Evolutionary conservation across 768 basidiomycete genomes (phyloP).

Genomic region (Boletus patriciae): DNA sequence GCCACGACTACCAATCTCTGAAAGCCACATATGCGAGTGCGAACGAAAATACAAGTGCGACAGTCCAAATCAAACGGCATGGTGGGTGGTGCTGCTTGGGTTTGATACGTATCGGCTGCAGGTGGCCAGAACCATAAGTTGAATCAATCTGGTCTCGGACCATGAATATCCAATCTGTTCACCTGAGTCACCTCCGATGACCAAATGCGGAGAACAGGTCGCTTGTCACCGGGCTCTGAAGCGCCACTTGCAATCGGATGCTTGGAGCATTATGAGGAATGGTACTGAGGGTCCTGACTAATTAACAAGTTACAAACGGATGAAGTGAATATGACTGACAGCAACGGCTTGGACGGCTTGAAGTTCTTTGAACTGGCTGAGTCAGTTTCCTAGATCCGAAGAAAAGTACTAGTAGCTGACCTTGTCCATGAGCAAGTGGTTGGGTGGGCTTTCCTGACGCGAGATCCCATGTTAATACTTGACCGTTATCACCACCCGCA

Average conservation of each 20-base stretch:
- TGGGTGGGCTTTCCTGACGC: background rate
- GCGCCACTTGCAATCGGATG: background rate
- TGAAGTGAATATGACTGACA: background rate
- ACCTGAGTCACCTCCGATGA: background rate
- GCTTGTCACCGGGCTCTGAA: background rate
- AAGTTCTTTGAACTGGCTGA: background rate
- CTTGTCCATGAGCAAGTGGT: background rate
- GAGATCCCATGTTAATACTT: background rate
- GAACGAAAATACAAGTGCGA: no score
- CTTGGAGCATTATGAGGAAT: background rate
- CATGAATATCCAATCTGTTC: no score
- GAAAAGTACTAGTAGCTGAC: background rate
- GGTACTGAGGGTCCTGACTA: background rate
- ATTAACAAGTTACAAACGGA: background rate
- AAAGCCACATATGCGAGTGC: no score
- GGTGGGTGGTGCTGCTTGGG: no score
- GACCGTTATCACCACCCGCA: background rate
- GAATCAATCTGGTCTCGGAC: no score
- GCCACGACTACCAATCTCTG: no score
- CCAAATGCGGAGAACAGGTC: background rate
- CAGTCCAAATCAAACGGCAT: no score
- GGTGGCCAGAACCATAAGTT: no score
- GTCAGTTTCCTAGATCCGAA: background rate
- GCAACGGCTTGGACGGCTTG: background rate
- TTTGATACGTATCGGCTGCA: no score